Percentiles rank a stretch among this genome's conserved stretches.
Conservation (phyloP, 352 stramenopile species). For the Phytophthora melonis region DNA sequence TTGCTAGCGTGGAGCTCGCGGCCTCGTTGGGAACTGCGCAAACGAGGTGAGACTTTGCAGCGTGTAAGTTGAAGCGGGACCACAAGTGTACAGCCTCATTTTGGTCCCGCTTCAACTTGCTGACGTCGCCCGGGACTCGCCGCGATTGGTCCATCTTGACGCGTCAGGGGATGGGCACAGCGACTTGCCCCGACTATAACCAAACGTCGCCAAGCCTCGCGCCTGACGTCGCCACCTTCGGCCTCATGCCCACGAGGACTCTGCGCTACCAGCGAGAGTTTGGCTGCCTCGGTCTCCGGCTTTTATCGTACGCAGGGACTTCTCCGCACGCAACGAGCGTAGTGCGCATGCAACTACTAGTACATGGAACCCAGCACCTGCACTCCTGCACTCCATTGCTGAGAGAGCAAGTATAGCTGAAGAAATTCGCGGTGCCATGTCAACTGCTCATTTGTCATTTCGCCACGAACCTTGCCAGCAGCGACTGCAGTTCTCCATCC, state of each 20-base stretch:
- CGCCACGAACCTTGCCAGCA: background rate
- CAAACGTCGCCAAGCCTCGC: constrained; percentile 6
- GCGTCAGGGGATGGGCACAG: constrained; percentile 20
- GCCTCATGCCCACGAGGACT: background rate
- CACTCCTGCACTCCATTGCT: background rate
- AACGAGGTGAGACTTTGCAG: no score
- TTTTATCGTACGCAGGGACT: background rate
- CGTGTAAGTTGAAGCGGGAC: no score
- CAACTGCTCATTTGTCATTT: background rate
- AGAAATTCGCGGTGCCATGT: background rate
- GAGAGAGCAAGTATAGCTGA: background rate
- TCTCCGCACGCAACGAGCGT: background rate
- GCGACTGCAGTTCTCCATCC: background rate
- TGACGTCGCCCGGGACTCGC: background rate
- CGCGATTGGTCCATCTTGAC: constrained; percentile 6
- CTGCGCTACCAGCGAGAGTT: constrained; percentile 25
- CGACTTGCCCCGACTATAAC: background rate
- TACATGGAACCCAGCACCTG: background rate
- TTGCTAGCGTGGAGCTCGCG: no score
- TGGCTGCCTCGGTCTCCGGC: constrained; percentile 24
- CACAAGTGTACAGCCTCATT: no score
- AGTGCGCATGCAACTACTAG: background rate
- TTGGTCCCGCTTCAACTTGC: background rate
- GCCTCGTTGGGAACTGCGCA: no score
- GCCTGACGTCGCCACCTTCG: background rate